phyloP scores from a whole-genome alignment of 1,139 yeast species.

The Pichia sp. region DNA sequence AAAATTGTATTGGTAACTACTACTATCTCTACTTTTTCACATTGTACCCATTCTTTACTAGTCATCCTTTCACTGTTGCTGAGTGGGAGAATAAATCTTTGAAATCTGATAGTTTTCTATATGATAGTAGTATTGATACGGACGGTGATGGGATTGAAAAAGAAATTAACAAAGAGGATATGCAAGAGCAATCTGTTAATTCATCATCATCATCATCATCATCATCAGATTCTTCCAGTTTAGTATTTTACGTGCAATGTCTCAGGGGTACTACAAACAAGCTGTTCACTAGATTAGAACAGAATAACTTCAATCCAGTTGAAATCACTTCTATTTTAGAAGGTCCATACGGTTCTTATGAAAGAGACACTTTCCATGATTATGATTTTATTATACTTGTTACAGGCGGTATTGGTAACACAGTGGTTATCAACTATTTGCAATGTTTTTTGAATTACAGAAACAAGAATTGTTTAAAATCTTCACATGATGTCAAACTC shows the following conservation, averaged over 20 bases:
- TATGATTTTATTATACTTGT: conserved; percentile 7
- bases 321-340: conserved; percentile 37
- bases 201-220: too few relatives aligned
- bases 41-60: conserved; percentile 19
- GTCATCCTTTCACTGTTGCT: conserved; percentile 25
- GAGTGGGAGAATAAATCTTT: conserved; percentile 3
- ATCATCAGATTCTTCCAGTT: too few relatives aligned
- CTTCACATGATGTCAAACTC: conserved; percentile 1
- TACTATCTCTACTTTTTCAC: conserved; percentile 19
- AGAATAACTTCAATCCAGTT: conserved; percentile 1
- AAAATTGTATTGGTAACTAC: conserved; percentile 17
- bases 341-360: conserved; percentile 31
- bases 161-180: too few relatives aligned
- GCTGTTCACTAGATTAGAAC: conserved; percentile 6
- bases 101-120: too few relatives aligned
- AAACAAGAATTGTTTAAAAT: neutral
- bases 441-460: neutral
- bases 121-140: too few relatives aligned
- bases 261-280: conserved; percentile 19
- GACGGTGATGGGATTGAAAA: too few relatives aligned
- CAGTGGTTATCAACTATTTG: conserved; percentile 7
- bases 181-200: neutral
- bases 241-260: conserved; percentile 13
- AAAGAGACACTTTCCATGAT: conserved; percentile 4
- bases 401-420: conserved; percentile 14